phyloP scores from a whole-genome alignment of 345 rosid genomes.

The Citrus mangshanensis region DNA sequence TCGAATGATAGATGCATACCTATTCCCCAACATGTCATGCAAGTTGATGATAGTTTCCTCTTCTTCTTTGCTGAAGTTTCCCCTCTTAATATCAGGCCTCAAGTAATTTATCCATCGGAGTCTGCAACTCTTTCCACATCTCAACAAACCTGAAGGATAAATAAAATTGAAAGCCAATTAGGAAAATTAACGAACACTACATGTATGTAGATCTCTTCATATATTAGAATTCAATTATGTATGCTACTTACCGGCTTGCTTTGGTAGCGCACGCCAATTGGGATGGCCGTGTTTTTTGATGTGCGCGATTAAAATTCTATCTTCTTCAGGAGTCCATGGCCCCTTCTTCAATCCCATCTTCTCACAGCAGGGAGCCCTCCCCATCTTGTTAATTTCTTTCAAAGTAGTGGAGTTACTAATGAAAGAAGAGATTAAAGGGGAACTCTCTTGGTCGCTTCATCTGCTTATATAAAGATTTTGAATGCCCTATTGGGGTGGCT shows the following conservation, averaged over 20 bases:
- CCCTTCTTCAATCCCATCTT: conserved; percentile 79
- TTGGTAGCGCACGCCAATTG: conserved; percentile 79
- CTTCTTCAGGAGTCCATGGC: conserved; percentile 78
- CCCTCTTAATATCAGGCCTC: conserved; percentile 77
- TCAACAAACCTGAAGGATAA: conserved; percentile 43
- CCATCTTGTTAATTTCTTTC: conserved; percentile 40
- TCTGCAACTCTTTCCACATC: conserved; percentile 87
- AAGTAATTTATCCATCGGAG: conserved; percentile 76
- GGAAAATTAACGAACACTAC: too few species aligned
- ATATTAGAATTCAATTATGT: too few species aligned
- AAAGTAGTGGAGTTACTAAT: too few species aligned
- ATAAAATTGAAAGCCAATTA: too few species aligned
- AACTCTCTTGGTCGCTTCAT: too few species aligned
- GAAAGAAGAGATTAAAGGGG: too few species aligned
- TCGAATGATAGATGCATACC: conserved; percentile 26
- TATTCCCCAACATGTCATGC: conserved; percentile 74
- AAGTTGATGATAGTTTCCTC: conserved; percentile 67
- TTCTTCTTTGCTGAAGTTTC: conserved; percentile 73
- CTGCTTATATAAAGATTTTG: background rate
- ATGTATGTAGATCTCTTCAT: too few species aligned
- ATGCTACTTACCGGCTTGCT: conserved; percentile 60
- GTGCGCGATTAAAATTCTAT: conserved; percentile 50
- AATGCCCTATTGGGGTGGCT: background rate
- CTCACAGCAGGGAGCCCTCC: conserved; percentile 88
- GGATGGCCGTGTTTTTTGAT: conserved; percentile 56